These are phyloP conservation scores for Diaporthe citrichinensis DNA, from an alignment of 2,329 filamentous ascomycete genomes.

Conservation along the genomic window DNA sequence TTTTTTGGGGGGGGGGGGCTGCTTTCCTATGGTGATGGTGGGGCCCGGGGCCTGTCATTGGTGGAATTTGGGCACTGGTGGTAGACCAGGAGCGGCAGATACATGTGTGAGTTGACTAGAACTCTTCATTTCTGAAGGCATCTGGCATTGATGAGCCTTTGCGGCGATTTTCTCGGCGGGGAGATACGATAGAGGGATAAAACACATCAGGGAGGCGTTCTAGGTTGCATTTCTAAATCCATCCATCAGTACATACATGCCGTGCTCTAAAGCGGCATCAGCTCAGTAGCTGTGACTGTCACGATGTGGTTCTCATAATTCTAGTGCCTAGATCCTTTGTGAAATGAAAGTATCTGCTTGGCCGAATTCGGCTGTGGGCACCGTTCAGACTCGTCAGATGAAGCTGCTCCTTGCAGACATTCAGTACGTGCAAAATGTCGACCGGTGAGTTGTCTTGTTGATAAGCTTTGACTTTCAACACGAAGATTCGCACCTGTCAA, in stretches of 20 bases:
- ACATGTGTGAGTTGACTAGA: slow-evolving; percentile 5
- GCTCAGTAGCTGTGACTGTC: background rate
- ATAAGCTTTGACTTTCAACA: background rate
- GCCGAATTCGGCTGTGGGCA: background rate
- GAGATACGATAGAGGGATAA: slow-evolving; percentile 28
- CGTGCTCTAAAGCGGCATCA: background rate
- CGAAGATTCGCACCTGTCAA: too few relatives aligned
- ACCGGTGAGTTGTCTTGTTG: background rate
- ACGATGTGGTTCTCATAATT: background rate
- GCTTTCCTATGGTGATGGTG: background rate
- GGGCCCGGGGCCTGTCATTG: background rate
- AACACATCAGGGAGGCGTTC: slow-evolving; percentile 29
- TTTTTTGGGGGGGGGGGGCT: background rate
- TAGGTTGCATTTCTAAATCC: slow-evolving; percentile 18
- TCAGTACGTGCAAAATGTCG: background rate
- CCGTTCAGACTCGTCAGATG: background rate
- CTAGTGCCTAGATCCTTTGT: background rate
- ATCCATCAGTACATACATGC: slow-evolving; percentile 42
- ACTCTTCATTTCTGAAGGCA: slow-evolving; percentile 3
- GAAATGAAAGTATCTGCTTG: background rate
- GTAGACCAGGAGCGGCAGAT: background rate
- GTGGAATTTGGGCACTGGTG: background rate
- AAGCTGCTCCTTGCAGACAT: background rate
- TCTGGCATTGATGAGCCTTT: background rate
- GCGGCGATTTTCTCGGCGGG: background rate